Evolutionary conservation across 179 eudicot genomes (phyloP), one percentile per base, ranked within the genome.

Genomic region (Actinidia arguta): DNA sequence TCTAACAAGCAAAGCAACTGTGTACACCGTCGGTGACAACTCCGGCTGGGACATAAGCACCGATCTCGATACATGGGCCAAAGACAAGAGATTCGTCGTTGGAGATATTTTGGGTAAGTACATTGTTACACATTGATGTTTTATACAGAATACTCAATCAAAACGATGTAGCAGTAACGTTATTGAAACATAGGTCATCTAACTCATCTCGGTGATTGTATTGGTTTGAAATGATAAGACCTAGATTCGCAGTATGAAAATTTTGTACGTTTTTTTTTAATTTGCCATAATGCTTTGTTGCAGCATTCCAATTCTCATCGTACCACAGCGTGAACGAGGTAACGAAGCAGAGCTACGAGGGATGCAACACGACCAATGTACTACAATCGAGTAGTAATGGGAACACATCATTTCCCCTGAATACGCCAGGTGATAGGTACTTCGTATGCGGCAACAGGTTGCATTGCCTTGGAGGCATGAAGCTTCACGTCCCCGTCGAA

Each of bases 1-100:
- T 20, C 68, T 83, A 44, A 82, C 86, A 79, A 88, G 91, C 82
- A 87, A 80, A 39, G 94, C 92, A 9, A 83, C 94, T 63, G 71
- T 81, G 46, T 89, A 90, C 86, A 91, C 80, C 2, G 93, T 94
- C 2, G 96, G 96, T 0, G 96, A 89, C 36, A 85, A 44, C 47
- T 59, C 89, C 1, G 98, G 98, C 66, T 94, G 98, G 96, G 98
- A 92, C 85, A 89, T 91, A 11, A 92, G 94, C 82, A 79, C 90
- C 18, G 92, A 94, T 81, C 85, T 91, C 7, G 90, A 88, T 74
- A 78, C 92, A 6, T 94, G 96, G 98, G 48, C 54, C 4, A 12
- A 17, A 0, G 87, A 68, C 88, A 94, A 92, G 88, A 82, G 16
- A 17, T 91, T 90, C 71, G 56, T 80, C 4, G 91, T 87, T 20